Evolutionary conservation across 495 filamentous ascomycete genomes (phyloP).

Genomic region (Aspergillus nanangensis): DNA sequence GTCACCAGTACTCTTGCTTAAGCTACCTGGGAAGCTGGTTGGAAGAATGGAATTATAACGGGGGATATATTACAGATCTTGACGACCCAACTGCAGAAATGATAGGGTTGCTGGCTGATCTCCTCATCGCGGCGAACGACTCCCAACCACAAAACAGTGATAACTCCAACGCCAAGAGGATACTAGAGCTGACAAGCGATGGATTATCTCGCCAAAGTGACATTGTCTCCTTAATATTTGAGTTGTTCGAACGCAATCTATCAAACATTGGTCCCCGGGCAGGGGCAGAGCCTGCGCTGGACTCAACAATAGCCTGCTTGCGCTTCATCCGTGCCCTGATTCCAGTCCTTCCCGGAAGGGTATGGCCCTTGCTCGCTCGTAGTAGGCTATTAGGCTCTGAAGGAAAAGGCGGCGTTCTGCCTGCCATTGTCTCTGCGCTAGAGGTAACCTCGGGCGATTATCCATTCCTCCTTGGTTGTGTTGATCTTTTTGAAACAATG

Average conservation of each 20-base stretch:
- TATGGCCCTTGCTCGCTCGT: conserved; percentile 84
- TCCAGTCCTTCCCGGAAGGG: conserved; percentile 66
- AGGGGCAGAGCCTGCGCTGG: conserved; percentile 45
- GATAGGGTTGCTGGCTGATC: conserved; percentile 55
- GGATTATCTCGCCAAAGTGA: conserved; percentile 69
- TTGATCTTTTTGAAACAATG: conserved; percentile 68
- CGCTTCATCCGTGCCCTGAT: conserved; percentile 73
- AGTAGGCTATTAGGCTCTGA: conserved; percentile 71
- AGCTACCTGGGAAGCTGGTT: conserved; percentile 74
- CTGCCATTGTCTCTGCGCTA: conserved; percentile 64
- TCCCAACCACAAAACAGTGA: conserved; percentile 20
- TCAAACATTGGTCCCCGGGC: conserved; percentile 55
- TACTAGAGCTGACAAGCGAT: conserved; percentile 70
- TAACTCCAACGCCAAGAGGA: conserved; percentile 37
- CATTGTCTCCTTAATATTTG: conserved; percentile 73
- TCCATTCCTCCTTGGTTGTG: conserved; percentile 67
- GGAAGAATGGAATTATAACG: conserved; percentile 46
- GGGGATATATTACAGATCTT: conserved; percentile 30
- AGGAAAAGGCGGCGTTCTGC: conserved; percentile 67
- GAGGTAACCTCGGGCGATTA: conserved; percentile 75
- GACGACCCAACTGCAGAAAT: conserved; percentile 57
- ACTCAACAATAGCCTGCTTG: conserved; percentile 66
- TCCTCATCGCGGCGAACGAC: conserved; percentile 40
- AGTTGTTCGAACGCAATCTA: conserved; percentile 75
- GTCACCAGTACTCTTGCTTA: conserved; percentile 71